Evolutionary conservation across 106 monocot species (phyloP).

Genomic region (Triglochin maritima): DNA sequence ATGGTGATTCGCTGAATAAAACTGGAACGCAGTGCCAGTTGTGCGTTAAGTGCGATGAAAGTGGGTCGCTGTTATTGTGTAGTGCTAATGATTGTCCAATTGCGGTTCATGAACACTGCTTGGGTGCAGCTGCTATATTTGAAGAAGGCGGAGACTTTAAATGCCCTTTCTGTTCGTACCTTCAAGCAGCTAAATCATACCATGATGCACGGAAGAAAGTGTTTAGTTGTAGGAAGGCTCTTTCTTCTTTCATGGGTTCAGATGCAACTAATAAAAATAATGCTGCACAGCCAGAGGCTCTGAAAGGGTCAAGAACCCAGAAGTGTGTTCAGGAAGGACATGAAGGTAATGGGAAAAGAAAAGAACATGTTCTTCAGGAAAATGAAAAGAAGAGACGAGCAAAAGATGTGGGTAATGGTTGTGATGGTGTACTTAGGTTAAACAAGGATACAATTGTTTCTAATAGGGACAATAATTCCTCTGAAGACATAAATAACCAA

Average conservation of each 20-base stretch:
- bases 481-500: background rate
- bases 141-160: constrained; percentile 28
- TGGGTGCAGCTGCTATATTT: constrained; percentile 15
- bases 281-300: background rate
- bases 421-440: background rate
- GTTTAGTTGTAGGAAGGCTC: constrained; percentile 15
- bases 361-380: background rate
- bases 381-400: background rate
- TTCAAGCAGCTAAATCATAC: constrained; percentile 27
- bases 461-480: background rate
- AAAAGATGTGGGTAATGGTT: background rate
- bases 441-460: background rate
- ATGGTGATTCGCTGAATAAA: constrained; percentile 8
- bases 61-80: constrained; percentile 45
- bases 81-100: constrained; percentile 26
- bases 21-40: constrained; percentile 14
- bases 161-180: constrained; percentile 53
- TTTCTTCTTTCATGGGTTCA: constrained; percentile 28
- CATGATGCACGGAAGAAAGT: constrained; percentile 25
- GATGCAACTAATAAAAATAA: constrained; percentile 1
- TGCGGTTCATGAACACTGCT: constrained; percentile 43
- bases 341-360: background rate
- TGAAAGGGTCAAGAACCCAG: background rate
- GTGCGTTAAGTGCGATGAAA: constrained; percentile 42
- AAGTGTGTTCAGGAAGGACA: constrained; percentile 7